These are phyloP conservation scores for Isoetes engelmannii DNA, from an alignment of 83 land plant species.

Conservation along the genomic window DNA sequence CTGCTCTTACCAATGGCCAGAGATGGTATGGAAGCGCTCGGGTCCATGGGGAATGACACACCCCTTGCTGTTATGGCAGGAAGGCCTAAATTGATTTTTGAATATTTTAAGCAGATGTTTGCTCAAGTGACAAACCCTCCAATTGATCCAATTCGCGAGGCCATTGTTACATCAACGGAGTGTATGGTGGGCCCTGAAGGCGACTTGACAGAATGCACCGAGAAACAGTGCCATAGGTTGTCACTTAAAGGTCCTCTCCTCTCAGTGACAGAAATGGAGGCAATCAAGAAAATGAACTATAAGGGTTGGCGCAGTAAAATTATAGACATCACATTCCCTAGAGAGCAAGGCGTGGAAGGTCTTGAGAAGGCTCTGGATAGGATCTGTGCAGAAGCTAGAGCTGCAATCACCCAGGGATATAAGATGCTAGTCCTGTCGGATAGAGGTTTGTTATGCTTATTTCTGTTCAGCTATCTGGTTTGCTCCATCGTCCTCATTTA, in stretches of 20 bases:
- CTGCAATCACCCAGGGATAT: conserved; percentile 80
- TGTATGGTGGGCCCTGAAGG: conserved; percentile 99
- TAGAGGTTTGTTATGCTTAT: conserved; percentile 49
- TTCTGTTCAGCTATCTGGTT: no score
- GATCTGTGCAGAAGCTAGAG: conserved; percentile 74
- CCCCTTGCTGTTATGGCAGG: conserved; percentile 94
- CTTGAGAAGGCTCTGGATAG: conserved; percentile 83
- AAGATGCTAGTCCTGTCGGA: conserved; percentile 78
- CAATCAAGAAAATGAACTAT: conserved; percentile 81
- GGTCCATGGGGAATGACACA: conserved; percentile 99
- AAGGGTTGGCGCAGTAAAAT: conserved; percentile 86
- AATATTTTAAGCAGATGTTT: conserved; percentile 99
- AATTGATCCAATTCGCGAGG: conserved; percentile 94
- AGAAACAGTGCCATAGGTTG: conserved; percentile 84
- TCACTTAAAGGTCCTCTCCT: conserved; percentile 82
- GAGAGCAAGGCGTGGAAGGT: conserved; percentile 60
- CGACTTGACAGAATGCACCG: conserved; percentile 83
- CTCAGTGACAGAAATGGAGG: conserved; percentile 78
- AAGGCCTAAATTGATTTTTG: conserved; percentile 77
- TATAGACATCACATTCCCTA: conserved; percentile 80
- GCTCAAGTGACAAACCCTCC: conserved; percentile 99
- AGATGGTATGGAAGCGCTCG: conserved; percentile 92
- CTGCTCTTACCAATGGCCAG: conserved; percentile 95
- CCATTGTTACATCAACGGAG: conserved; percentile 90
- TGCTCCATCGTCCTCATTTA: no score